Conservation (phyloP, 140 eudicot species). For the Bidens hawaiensis region DNA sequence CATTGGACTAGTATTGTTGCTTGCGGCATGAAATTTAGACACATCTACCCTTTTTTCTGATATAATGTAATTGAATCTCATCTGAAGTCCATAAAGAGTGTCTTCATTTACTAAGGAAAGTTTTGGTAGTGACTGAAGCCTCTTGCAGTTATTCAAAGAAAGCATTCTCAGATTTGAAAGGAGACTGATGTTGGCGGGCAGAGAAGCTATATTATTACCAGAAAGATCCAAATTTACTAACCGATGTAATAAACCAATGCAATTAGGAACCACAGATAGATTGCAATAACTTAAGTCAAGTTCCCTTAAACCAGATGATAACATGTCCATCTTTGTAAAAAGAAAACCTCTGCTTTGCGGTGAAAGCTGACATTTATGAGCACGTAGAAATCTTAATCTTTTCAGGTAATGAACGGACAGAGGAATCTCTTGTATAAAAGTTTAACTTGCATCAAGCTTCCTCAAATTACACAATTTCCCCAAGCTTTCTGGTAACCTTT, state of each 20-base stretch:
- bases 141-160: conserved; percentile 13
- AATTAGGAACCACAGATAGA: neutral
- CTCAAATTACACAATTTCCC: conserved; percentile 8
- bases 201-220: conserved; percentile 3
- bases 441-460: conserved; percentile 21
- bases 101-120: conserved; percentile 12
- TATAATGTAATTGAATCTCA: neutral
- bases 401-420: neutral
- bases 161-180: conserved; percentile 19
- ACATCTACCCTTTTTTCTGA: neutral
- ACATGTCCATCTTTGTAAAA: neutral
- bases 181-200: neutral
- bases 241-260: neutral
- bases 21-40: neutral
- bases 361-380: neutral
- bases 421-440: conserved; percentile 14
- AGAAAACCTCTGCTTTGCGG: conserved; percentile 3
- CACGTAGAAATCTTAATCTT: neutral
- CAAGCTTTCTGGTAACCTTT: conserved; percentile 16
- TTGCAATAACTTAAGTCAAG: conserved; percentile 12
- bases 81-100: conserved; percentile 9
- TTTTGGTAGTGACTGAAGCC: conserved; percentile 8
- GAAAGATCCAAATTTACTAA: neutral
- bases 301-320: neutral
- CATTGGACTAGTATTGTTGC: conserved; percentile 2